Evolutionary conservation across 495 filamentous ascomycete species (phyloP), one percentile per base, ranked within the genome.

Genomic region (Aspergillus panamensis): DNA sequence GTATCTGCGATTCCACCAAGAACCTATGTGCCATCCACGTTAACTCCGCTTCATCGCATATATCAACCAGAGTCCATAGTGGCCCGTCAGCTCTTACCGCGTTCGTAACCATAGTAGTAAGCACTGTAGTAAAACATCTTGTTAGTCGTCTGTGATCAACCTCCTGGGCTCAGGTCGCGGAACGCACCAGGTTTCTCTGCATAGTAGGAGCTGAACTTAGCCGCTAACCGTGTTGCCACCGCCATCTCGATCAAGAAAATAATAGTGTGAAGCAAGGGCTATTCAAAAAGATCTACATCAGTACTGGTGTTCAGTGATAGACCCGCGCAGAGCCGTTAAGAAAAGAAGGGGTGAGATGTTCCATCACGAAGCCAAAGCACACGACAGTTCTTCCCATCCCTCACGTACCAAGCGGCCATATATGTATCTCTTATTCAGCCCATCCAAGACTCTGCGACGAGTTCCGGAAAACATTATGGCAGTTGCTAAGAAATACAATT

Each of bases 51-150:
- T 29, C 39, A 19, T 47, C 42, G 10, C 9, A 21, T 20, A 0
- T 45, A 45, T 19, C 19, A 30, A n/a, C 14, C 43, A 57, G 44
- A 35, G 9, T 21, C 10, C 2, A 7, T 37, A 40, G 7, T 43
- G 16, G 35, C 33, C 8, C 10, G 13, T 20, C 1, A 12, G 37
- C 42, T 1, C 83, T 68, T 84, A 98, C 87, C 55, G 94, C 88
- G 73, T 98, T 98, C 63, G 91, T 93, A 59, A 97, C 88, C 94
- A 97, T 98, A 71, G 93, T 98, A 42, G 94, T 98, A 59, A 98
- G 80, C 37, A 98, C 90, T 89, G 73, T 63, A 55, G 20, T 59
- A 12, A 25, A 29, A 4, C n/a, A 17, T 25, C 3, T n/a, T 35
- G 16, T 35, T 29, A 16, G 30, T 17, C 10, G 30, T 17, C 10